phyloP scores from a whole-genome alignment of 371 early-diverging fungal genomes.

The Mortierella sp. region DNA sequence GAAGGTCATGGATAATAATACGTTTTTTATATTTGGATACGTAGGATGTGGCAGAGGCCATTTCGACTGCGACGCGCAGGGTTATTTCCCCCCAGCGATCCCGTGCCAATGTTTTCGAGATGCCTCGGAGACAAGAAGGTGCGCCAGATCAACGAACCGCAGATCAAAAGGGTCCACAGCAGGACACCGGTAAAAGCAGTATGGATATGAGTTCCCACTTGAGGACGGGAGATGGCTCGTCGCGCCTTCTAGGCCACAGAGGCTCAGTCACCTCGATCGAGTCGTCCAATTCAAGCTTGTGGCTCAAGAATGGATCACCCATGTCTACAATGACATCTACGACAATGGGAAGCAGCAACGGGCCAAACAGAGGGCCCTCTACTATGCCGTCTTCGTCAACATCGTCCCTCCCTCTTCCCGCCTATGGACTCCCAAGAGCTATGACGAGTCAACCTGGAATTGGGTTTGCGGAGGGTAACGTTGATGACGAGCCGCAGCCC shows the following conservation, averaged over 20 bases:
- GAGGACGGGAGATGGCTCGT: slow-evolving; percentile 7
- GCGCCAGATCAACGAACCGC: neutral
- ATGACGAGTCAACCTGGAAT: slow-evolving; percentile 14
- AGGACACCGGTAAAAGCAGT: slow-evolving; percentile 23
- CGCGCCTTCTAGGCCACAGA: slow-evolving; percentile 26
- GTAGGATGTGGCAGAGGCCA: slow-evolving; percentile 20
- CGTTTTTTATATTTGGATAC: neutral
- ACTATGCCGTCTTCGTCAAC: slow-evolving; percentile 20
- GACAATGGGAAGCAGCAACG: slow-evolving; percentile 51
- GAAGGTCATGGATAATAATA: neutral
- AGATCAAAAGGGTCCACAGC: neutral
- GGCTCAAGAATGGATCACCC: slow-evolving; percentile 35
- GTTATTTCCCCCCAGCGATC: slow-evolving; percentile 25
- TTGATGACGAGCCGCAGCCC: slow-evolving; percentile 22
- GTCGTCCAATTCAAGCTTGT: slow-evolving; percentile 39
- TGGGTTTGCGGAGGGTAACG: slow-evolving; percentile 22
- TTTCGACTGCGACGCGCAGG: slow-evolving; percentile 28
- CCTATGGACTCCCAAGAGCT: neutral
- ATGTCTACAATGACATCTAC: slow-evolving; percentile 46
- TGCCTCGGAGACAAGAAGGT: slow-evolving; percentile 29
- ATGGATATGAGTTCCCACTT: slow-evolving; percentile 13
- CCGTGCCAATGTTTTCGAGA: slow-evolving; percentile 27
- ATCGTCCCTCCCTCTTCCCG: slow-evolving; percentile 17
- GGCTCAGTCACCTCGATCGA: slow-evolving; percentile 49
- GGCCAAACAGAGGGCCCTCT: neutral